Conservation (phyloP, 176 grass and related monocot genomes). For the Chrysopogon serrulatus region DNA sequence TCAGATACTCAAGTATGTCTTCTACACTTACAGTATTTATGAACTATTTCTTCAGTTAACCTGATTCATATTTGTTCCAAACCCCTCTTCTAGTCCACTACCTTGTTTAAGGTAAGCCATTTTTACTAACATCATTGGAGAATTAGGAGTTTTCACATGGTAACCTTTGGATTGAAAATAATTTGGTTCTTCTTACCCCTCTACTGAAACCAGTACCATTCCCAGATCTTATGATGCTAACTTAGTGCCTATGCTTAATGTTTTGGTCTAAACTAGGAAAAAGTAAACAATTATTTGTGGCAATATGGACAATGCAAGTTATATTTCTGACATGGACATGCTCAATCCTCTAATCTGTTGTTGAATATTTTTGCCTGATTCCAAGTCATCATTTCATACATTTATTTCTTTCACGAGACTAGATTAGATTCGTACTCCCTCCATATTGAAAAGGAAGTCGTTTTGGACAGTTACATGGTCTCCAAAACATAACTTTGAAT, state of each 20-base stretch:
- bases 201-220: not conserved
- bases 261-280: not conserved
- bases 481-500: too few species aligned
- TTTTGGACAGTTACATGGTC: too few species aligned
- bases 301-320: too few species aligned
- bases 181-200: not conserved
- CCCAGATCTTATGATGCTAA: not conserved
- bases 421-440: too few species aligned
- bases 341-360: too few species aligned
- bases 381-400: too few species aligned
- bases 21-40: not conserved
- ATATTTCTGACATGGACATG: too few species aligned
- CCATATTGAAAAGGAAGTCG: too few species aligned
- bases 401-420: not conserved
- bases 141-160: not conserved
- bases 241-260: not conserved
- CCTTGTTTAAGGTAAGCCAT: not conserved
- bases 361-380: too few species aligned
- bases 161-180: not conserved
- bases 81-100: not conserved
- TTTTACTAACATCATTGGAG: not conserved
- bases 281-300: not conserved
- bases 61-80: slow-evolving; percentile 11
- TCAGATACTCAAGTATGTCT: slow-evolving; percentile 6
- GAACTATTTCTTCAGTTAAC: not conserved